A percentile compares a stretch with the other conserved stretches of the same genome.
phyloP scores from a whole-genome alignment of 1,284 basidiomycete species.

The Microstroma glucosiphilum region DNA sequence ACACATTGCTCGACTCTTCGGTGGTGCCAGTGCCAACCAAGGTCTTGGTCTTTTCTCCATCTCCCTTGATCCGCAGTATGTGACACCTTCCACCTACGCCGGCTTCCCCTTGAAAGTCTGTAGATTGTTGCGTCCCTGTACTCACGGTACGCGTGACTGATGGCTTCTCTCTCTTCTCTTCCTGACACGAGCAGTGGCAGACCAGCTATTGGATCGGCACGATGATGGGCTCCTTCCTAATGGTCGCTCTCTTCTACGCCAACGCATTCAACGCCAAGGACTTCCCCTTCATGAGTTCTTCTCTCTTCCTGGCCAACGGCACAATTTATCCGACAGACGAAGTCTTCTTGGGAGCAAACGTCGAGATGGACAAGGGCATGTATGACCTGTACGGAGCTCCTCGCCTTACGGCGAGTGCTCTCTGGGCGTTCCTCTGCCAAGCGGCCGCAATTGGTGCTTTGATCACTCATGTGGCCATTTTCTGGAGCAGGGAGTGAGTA shows the following conservation, averaged over 20 bases:
- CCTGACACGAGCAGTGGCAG: slow-evolving; percentile 17
- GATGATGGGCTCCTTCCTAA: slow-evolving; percentile 29
- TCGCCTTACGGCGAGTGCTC: slow-evolving; percentile 54
- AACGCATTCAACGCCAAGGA: slow-evolving; percentile 23
- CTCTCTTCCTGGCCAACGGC: slow-evolving; percentile 20
- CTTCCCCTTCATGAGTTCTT: slow-evolving; percentile 29
- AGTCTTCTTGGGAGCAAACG: slow-evolving; percentile 18
- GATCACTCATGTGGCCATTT: slow-evolving; percentile 60
- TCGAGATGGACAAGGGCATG: slow-evolving; percentile 11
- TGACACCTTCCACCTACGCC: slow-evolving; percentile 20
- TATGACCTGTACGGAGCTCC: slow-evolving; percentile 36
- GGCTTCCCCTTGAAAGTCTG: neutral
- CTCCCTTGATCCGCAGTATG: slow-evolving; percentile 40
- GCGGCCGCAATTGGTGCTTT: slow-evolving; percentile 56
- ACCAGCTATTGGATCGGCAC: slow-evolving; percentile 37
- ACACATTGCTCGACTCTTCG: slow-evolving; percentile 36
- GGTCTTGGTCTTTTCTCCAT: slow-evolving; percentile 40
- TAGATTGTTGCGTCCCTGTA: neutral
- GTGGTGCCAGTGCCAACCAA: slow-evolving; percentile 29
- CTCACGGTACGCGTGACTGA: neutral
- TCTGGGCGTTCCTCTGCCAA: slow-evolving; percentile 57
- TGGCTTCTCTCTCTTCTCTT: slow-evolving; percentile 11
- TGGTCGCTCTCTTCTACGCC: slow-evolving; percentile 40
- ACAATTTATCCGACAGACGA: slow-evolving; percentile 54
- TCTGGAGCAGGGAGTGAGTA: slow-evolving; percentile 36